phyloP scores from a whole-genome alignment of 2,329 filamentous ascomycete genomes.

The Penicillium sp. region DNA sequence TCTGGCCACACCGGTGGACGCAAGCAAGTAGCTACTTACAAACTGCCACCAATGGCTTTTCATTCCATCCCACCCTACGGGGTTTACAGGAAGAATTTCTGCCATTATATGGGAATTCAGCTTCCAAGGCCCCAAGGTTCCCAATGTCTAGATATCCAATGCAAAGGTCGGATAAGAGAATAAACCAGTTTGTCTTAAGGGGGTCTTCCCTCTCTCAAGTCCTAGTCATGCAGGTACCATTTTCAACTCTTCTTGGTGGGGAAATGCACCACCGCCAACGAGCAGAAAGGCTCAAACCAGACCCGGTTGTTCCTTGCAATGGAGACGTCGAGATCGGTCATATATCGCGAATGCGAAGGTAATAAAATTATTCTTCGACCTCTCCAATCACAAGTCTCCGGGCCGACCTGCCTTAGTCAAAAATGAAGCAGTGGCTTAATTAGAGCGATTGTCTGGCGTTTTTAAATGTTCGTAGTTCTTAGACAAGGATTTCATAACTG shows the following conservation, averaged over 20 bases:
- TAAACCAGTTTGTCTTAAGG: background rate
- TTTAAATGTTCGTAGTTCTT: background rate
- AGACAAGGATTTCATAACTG: background rate
- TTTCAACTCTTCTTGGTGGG: background rate
- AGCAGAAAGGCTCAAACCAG: background rate
- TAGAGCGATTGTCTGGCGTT: background rate
- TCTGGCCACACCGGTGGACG: background rate
- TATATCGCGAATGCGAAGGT: background rate
- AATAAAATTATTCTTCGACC: background rate
- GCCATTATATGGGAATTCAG: background rate
- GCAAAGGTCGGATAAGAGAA: background rate
- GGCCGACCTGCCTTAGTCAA: background rate
- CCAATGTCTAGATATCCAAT: background rate
- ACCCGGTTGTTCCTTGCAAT: background rate
- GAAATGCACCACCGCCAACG: background rate
- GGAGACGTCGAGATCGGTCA: background rate
- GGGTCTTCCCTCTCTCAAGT: background rate
- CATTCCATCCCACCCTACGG: slow-evolving; percentile 39
- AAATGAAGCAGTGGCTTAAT: background rate
- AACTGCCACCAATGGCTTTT: slow-evolving; percentile 45
- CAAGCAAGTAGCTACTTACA: slow-evolving; percentile 32
- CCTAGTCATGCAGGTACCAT: background rate
- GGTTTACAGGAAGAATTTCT: slow-evolving; percentile 27
- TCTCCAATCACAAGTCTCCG: background rate
- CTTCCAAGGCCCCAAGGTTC: background rate